phyloP scores from a whole-genome alignment of 257 asterid genomes.

The Thymus mandschuricus region DNA sequence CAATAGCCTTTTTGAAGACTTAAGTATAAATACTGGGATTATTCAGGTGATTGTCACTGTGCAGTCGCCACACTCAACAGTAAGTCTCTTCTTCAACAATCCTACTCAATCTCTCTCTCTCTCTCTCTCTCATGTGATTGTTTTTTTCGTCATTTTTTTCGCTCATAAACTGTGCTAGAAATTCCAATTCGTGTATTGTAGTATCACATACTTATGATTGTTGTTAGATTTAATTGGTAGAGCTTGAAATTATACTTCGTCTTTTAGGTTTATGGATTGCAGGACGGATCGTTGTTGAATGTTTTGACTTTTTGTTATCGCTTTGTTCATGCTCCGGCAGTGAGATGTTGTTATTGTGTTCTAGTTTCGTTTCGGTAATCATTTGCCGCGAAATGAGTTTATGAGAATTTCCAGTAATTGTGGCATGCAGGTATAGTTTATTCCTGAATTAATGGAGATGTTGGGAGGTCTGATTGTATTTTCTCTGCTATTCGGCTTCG shows the following conservation, averaged over 20 bases:
- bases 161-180: neutral
- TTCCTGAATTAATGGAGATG: conserved; percentile 32
- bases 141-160: neutral
- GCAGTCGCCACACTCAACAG: neutral
- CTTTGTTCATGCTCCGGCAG: neutral
- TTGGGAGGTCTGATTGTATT: conserved; percentile 37
- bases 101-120: neutral
- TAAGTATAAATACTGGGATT: neutral
- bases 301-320: neutral
- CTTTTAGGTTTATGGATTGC: conserved; percentile 4
- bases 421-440: conserved; percentile 34
- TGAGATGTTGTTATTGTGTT: neutral
- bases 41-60: neutral
- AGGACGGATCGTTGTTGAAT: neutral
- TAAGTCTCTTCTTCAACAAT: neutral
- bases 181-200: neutral
- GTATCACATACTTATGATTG: neutral
- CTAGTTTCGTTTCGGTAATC: neutral
- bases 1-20: too few relatives aligned
- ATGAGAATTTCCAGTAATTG: neutral
- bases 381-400: neutral
- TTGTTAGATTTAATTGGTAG: neutral
- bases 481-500: conserved; percentile 46
- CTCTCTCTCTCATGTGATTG: neutral
- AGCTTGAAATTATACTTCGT: neutral